phyloP scores from a whole-genome alignment of 2,329 filamentous ascomycete species.

The Epichloe bromicola region DNA sequence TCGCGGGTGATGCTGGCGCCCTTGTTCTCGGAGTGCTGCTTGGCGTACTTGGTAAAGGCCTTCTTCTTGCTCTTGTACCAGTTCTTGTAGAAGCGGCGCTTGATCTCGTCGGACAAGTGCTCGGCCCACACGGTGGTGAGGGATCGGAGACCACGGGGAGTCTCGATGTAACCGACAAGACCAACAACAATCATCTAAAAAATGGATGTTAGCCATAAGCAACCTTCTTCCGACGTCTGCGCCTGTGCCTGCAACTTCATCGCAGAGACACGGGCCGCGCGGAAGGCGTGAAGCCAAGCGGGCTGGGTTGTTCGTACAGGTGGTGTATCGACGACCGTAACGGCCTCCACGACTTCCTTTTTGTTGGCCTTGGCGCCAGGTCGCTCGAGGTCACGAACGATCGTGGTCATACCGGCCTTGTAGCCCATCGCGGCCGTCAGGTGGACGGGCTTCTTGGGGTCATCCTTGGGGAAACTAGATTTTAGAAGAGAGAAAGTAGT shows the following conservation, averaged over 20 bases:
- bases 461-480: slow-evolving; percentile 97
- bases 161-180: slow-evolving; percentile 99
- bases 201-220: slow-evolving; percentile 56
- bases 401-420: slow-evolving; percentile 99
- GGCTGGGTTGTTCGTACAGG: slow-evolving; percentile 84
- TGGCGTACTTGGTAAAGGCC: slow-evolving; percentile 99
- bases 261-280: background rate
- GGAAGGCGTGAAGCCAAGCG: slow-evolving; percentile 49
- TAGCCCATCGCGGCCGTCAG: slow-evolving; percentile 97
- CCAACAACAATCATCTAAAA: slow-evolving; percentile 97
- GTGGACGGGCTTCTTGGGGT: slow-evolving; percentile 98
- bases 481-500: background rate
- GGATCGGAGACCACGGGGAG: slow-evolving; percentile 95
- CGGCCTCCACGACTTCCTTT: slow-evolving; percentile 90
- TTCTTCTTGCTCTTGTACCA: slow-evolving; percentile 99
- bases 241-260: too few species aligned
- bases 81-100: slow-evolving; percentile 99
- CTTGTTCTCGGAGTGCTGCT: slow-evolving; percentile 95
- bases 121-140: slow-evolving; percentile 99
- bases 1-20: slow-evolving; percentile 88
- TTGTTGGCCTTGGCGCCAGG: slow-evolving; percentile 99
- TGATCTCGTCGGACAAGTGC: slow-evolving; percentile 96
- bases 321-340: slow-evolving; percentile 81
- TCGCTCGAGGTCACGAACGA: slow-evolving; percentile 98
- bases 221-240: slow-evolving; percentile 16